A percentile compares a stretch with the other conserved stretches of the same genome.
phyloP scores from a whole-genome alignment of 768 basidiomycete genomes.

The Mrakia frigida region DNA sequence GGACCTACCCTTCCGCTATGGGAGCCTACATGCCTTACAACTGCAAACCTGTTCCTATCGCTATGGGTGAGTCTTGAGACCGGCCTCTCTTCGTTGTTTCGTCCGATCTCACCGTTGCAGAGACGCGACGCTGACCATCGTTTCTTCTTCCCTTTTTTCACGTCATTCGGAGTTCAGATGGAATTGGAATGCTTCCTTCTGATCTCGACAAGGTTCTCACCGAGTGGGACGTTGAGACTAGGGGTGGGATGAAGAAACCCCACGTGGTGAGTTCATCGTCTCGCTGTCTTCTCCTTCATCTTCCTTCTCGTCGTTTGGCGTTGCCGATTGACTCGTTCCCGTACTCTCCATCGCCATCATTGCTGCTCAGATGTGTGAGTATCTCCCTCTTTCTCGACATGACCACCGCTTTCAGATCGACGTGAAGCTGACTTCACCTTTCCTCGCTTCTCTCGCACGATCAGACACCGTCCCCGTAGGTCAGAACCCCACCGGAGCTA shows the following conservation, averaged over 20 bases:
- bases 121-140: not conserved
- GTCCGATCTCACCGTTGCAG: not conserved
- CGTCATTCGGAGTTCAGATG: slow-evolving; percentile 45
- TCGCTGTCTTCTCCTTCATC: slow-evolving; percentile 10
- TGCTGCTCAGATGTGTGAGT: too few species aligned
- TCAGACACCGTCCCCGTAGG: slow-evolving; percentile 74
- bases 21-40: slow-evolving; percentile 21
- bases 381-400: too few species aligned
- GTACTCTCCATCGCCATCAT: not conserved
- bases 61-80: slow-evolving; percentile 49
- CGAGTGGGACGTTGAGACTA: slow-evolving; percentile 58
- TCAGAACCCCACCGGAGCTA: slow-evolving; percentile 77
- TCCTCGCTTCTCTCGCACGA: slow-evolving; percentile 57
- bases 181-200: slow-evolving; percentile 61
- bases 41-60: slow-evolving; percentile 51
- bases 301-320: not conserved
- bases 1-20: slow-evolving; percentile 66
- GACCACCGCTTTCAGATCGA: too few species aligned
- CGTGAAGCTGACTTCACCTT: not conserved
- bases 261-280: slow-evolving; percentile 43
- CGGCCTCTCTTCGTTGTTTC: too few species aligned
- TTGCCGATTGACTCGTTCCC: slow-evolving; percentile 3
- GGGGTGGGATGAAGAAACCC: slow-evolving; percentile 55
- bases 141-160: not conserved
- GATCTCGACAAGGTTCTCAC: slow-evolving; percentile 57